Evolutionary conservation across 1,284 basidiomycete species (phyloP).

Genomic region (Ustilago crameri): DNA sequence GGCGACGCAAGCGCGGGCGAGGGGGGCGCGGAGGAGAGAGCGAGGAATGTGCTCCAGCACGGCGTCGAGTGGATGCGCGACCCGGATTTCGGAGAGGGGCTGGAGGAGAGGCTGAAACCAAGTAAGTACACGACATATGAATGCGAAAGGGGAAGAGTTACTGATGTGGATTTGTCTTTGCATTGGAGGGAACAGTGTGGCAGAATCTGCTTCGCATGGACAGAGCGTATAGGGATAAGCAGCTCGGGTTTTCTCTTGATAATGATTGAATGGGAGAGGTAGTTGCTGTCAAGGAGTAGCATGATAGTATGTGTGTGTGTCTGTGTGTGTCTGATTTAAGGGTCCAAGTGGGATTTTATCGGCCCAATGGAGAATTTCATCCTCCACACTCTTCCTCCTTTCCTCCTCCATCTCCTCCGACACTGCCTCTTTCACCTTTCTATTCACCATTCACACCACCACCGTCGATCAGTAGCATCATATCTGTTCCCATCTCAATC

Average conservation of each 20-base stretch:
- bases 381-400: too few relatives aligned
- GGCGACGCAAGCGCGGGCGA: slow-evolving; percentile 69
- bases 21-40: slow-evolving; percentile 70
- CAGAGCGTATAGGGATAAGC: slow-evolving; percentile 69
- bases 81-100: slow-evolving; percentile 72
- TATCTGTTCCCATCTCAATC: too few relatives aligned
- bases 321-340: too few relatives aligned
- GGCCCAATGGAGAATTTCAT: too few relatives aligned
- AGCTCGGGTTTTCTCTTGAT: slow-evolving; percentile 61
- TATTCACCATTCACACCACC: too few relatives aligned
- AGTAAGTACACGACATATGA: too few relatives aligned
- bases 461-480: too few relatives aligned
- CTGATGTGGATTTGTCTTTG: background rate
- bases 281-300: too few relatives aligned
- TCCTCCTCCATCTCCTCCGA: too few relatives aligned
- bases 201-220: slow-evolving; percentile 75
- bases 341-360: too few relatives aligned
- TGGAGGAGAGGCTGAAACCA: slow-evolving; percentile 72
- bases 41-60: slow-evolving; percentile 80
- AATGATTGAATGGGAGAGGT: slow-evolving; percentile 28
- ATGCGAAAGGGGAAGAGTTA: background rate
- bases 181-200: slow-evolving; percentile 70
- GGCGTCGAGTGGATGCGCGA: slow-evolving; percentile 80
- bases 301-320: background rate
- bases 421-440: too few relatives aligned